phyloP scores from a whole-genome alignment of 495 filamentous ascomycete species.

The Emericellopsis terricola region DNA sequence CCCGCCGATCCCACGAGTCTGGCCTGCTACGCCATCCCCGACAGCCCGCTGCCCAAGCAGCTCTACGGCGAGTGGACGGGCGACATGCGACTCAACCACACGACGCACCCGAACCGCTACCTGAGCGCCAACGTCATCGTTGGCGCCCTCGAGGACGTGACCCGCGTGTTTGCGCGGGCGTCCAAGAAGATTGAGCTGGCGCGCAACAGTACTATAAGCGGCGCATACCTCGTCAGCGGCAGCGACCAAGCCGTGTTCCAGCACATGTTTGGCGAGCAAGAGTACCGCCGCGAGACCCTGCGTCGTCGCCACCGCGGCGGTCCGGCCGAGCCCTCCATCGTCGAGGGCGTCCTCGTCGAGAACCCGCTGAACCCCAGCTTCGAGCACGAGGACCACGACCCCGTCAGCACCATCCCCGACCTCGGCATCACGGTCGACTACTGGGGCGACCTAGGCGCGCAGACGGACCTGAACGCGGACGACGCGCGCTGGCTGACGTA shows the following conservation, averaged over 20 bases:
- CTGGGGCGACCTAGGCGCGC: not conserved
- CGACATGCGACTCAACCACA: conserved; percentile 4
- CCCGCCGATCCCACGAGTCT: not conserved
- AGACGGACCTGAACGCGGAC: not conserved
- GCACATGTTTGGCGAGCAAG: conserved; percentile 39
- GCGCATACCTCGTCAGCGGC: not conserved
- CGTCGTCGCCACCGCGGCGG: not conserved
- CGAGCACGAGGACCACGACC: not conserved
- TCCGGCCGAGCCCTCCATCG: not conserved
- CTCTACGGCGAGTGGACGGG: conserved; percentile 1
- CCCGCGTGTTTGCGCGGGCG: conserved; percentile 22
- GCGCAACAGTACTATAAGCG: not conserved
- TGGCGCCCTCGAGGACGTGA: conserved; percentile 31
- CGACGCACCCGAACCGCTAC: conserved; percentile 20
- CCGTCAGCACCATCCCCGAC: not conserved
- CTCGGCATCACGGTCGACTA: conserved; percentile 1
- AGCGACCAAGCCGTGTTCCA: conserved; percentile 31
- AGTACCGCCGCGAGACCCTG: conserved; percentile 11
- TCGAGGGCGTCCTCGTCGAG: not conserved
- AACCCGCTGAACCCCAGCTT: not conserved
- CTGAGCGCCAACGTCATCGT: conserved; percentile 35
- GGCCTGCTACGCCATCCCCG: conserved; percentile 3
- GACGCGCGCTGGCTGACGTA: conserved; percentile 1
- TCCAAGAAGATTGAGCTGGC: conserved; percentile 1
- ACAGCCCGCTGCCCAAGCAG: not conserved